phyloP scores from a whole-genome alignment of 352 stramenopile species.

The Salisapilia sapeloensis region DNA sequence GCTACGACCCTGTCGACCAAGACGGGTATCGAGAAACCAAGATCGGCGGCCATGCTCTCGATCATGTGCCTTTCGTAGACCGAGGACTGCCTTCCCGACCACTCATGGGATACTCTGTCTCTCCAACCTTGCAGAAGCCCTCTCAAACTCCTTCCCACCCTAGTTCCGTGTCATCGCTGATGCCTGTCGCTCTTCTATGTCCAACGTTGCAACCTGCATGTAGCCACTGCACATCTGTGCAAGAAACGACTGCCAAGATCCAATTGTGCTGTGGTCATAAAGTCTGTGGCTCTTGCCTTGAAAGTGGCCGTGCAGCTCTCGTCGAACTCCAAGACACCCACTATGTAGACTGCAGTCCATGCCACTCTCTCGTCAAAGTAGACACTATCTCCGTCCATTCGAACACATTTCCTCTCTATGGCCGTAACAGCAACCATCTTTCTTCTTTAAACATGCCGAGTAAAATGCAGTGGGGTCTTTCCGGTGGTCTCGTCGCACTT shows the following conservation, averaged over 20 bases:
- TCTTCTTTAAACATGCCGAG: no score
- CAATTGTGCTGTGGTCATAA: slow-evolving; percentile 49
- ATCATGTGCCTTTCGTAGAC: slow-evolving; percentile 57
- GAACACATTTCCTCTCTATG: no score
- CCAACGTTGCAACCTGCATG: no score
- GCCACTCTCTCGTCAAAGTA: slow-evolving; percentile 21
- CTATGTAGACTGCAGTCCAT: slow-evolving; percentile 34
- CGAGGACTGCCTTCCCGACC: slow-evolving; percentile 37
- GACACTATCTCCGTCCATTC: no score
- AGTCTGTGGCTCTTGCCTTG: slow-evolving; percentile 39
- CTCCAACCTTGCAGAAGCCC: no score
- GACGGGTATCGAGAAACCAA: slow-evolving; percentile 43
- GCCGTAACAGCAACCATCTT: no score
- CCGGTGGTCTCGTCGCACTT: slow-evolving; percentile 18
- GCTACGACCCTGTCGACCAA: slow-evolving; percentile 14
- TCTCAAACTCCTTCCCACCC: no score
- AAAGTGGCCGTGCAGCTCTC: no score
- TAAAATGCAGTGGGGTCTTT: no score
- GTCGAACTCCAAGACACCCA: no score
- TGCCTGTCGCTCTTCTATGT: no score
- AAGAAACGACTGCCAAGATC: slow-evolving; percentile 5
- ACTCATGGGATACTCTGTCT: slow-evolving; percentile 36
- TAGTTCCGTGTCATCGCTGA: not conserved
- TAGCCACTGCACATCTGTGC: no score
- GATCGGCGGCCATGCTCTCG: slow-evolving; percentile 57